Base-by-base conservation (phyloP, 768 basidiomycete genomes). In the Rhodotorula taiwanensis region DNA sequence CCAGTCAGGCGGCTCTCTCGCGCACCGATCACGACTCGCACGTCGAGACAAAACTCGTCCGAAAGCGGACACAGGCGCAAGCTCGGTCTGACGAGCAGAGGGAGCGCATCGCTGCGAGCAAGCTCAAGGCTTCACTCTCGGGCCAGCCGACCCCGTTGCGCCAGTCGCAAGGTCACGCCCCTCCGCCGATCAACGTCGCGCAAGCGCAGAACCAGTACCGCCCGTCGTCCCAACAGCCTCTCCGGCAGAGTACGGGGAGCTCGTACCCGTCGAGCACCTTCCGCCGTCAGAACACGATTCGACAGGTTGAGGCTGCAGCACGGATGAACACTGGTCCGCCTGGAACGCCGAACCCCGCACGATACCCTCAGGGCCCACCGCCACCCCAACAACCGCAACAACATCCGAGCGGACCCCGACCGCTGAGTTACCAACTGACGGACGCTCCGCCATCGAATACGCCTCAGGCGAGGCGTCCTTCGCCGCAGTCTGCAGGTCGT, bases 11-110 rank as follows among this genome's bases (percentile, higher is more conserved):
- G 48, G 75, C 83, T 0, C 80, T 97, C 25, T 86, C 87, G 1
- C 79, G 90, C 25, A 79, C 83, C 58, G 87, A 94, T 67, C 90
- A 95, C 77, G 84, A 92, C 64, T 77, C 76, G 0, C 81, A 88
- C 66, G 87, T 90, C 13, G 86, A 91, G 71, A 77, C 76, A 56
- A 90, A 84, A 60, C 83, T 98, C 49, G 86, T 93, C 13, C 80
- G 93, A 2, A 87, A 84, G 66, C 83, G 89, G 21, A 95, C 91
- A 0, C 80, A 78, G 73, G 77, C 92, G 81, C 57, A 75, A 58
- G 66, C 74, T 43, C 69, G 75, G 21, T 60, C 65, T 34, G 64
- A 66, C 48, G 63, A 58, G 47, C 55, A 63, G 42, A 45, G 58
- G 27, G 57, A 66, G 30, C 55, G 66, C 34, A 41, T 54, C 48